Percentiles rank a stretch among this genome's conserved stretches.
These are phyloP conservation scores for Cyclocybe aegerita DNA, from an alignment of 768 basidiomycete genomes.

Conservation along the genomic window DNA sequence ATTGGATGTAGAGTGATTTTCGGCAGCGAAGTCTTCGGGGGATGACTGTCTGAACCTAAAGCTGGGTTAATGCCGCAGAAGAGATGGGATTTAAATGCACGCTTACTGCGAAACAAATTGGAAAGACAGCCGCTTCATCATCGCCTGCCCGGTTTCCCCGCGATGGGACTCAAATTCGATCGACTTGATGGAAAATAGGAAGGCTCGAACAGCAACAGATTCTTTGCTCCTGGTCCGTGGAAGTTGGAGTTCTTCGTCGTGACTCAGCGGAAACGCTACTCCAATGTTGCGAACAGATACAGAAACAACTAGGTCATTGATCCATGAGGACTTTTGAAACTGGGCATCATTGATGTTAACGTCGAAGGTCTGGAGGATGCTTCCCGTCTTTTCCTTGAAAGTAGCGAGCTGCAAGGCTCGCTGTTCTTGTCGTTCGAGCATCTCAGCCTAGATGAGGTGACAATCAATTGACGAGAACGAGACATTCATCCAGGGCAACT, in stretches of 20 bases:
- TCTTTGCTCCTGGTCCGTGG: constrained; percentile 40
- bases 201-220: constrained; percentile 62
- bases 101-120: constrained; percentile 81
- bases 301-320: constrained; percentile 53
- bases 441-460: constrained; percentile 55
- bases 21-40: constrained; percentile 67
- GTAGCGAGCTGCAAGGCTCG: constrained; percentile 76
- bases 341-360: constrained; percentile 47
- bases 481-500: neutral
- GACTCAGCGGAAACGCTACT: constrained; percentile 84
- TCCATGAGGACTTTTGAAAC: constrained; percentile 44
- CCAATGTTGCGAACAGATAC: constrained; percentile 70
- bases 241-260: constrained; percentile 56
- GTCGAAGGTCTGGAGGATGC: constrained; percentile 74
- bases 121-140: constrained; percentile 72
- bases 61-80: constrained; percentile 9
- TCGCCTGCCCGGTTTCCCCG: constrained; percentile 77
- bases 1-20: constrained; percentile 68
- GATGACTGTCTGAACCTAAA: constrained; percentile 77
- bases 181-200: constrained; percentile 80
- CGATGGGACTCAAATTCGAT: constrained; percentile 71
- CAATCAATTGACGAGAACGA: neutral
- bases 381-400: constrained; percentile 80
- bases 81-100: neutral
- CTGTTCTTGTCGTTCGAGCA: constrained; percentile 70